These are phyloP conservation scores for Silene coronaria DNA, from an alignment of 179 eudicot species.

Conservation along the genomic window DNA sequence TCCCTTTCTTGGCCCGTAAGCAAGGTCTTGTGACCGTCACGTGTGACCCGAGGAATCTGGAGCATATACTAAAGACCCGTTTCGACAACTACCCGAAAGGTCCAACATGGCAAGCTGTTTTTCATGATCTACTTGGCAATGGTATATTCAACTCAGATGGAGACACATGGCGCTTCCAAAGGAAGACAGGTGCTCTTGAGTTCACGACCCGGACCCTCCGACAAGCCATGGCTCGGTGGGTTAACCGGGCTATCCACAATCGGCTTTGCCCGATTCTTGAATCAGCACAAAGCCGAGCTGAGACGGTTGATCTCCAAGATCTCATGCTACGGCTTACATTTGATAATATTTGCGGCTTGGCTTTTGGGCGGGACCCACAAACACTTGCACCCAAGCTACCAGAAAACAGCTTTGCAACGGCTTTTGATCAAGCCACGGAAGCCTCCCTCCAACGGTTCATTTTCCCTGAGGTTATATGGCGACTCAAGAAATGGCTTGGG, in stretches of 20 bases:
- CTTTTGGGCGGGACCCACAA: slow-evolving; percentile 75
- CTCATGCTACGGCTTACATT: slow-evolving; percentile 78
- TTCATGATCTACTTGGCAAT: slow-evolving; percentile 72
- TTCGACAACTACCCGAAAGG: slow-evolving; percentile 90
- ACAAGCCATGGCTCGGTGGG: slow-evolving; percentile 95
- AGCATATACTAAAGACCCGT: slow-evolving; percentile 76
- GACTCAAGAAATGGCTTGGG: slow-evolving; percentile 76
- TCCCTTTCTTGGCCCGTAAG: slow-evolving; percentile 75
- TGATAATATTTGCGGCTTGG: slow-evolving; percentile 90
- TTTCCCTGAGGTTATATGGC: slow-evolving; percentile 68
- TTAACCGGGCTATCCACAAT: slow-evolving; percentile 56
- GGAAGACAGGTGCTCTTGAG: slow-evolving; percentile 93
- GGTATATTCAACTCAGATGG: slow-evolving; percentile 94
- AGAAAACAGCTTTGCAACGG: slow-evolving; percentile 57
- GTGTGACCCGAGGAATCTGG: slow-evolving; percentile 79
- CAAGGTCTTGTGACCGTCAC: slow-evolving; percentile 92
- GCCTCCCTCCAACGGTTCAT: slow-evolving; percentile 78
- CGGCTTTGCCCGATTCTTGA: slow-evolving; percentile 61
- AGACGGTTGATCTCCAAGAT: slow-evolving; percentile 75
- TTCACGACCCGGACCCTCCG: slow-evolving; percentile 89
- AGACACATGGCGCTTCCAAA: slow-evolving; percentile 82
- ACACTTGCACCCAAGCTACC: slow-evolving; percentile 63
- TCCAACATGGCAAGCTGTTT: slow-evolving; percentile 93
- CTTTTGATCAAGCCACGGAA: slow-evolving; percentile 81
- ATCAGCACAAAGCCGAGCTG: slow-evolving; percentile 37